Conservation (phyloP, 1,139 yeast genomes). For the Sugiyamaella neomexicana region DNA sequence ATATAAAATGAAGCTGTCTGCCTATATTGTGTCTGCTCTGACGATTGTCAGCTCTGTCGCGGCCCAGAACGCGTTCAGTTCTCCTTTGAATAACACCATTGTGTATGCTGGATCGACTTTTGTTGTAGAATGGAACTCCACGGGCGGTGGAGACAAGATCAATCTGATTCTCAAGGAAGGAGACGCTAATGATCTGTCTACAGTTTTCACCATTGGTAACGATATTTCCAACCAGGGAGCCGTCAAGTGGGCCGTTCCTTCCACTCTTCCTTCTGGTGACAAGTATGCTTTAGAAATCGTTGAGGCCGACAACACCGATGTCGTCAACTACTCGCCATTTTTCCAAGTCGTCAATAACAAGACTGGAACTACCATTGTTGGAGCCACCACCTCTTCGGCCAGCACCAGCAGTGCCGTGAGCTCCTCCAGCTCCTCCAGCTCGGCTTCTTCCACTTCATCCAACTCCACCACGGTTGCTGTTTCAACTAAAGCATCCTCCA, state of each 20-base stretch:
- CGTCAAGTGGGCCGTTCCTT: slow-evolving; percentile 43
- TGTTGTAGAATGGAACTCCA: slow-evolving; percentile 40
- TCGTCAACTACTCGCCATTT: slow-evolving; percentile 41
- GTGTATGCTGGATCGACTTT: slow-evolving; percentile 39
- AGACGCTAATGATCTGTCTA: slow-evolving; percentile 35
- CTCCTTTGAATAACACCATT: slow-evolving; percentile 36
- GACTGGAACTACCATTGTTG: slow-evolving; percentile 25
- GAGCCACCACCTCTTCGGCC: slow-evolving; percentile 22
- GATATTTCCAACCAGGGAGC: slow-evolving; percentile 41
- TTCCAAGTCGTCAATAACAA: slow-evolving; percentile 35
- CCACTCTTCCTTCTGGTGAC: slow-evolving; percentile 34
- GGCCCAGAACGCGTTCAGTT: slow-evolving; percentile 35
- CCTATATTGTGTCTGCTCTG: slow-evolving; percentile 22
- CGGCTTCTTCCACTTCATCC: slow-evolving; percentile 17
- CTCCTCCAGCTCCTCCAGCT: slow-evolving; percentile 20
- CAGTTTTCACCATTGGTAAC: slow-evolving; percentile 41
- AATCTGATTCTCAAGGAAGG: slow-evolving; percentile 40
- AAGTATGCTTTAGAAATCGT: slow-evolving; percentile 41
- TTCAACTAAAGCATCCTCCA: slow-evolving; percentile 21
- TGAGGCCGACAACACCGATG: slow-evolving; percentile 34
- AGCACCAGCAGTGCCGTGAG: slow-evolving; percentile 19
- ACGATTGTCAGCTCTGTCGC: slow-evolving; percentile 23
- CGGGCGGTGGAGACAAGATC: slow-evolving; percentile 38
- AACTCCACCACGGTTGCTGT: slow-evolving; percentile 15
- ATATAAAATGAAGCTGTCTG: slow-evolving; percentile 15